phyloP scores from a whole-genome alignment of 805 yeast species.

The Nakazawaea molendinolei region DNA sequence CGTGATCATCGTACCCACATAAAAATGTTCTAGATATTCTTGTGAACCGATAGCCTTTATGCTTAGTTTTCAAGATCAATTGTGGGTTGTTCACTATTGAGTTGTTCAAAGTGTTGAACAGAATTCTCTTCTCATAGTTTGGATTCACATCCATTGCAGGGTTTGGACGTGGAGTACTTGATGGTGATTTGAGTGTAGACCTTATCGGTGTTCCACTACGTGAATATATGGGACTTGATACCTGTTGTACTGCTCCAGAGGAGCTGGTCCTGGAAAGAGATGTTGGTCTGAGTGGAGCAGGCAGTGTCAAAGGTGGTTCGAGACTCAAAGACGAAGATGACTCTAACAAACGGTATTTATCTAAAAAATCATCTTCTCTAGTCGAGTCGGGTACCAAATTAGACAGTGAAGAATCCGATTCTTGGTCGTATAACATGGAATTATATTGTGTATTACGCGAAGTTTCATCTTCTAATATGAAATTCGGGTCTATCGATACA shows the following conservation, averaged over 20 bases:
- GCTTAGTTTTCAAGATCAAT: slow-evolving; percentile 32
- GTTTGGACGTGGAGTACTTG: neutral
- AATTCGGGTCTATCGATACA: slow-evolving; percentile 7
- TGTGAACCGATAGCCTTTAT: slow-evolving; percentile 26
- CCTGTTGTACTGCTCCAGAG: too few relatives aligned
- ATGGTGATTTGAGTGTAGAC: slow-evolving; percentile 6
- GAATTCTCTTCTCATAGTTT: slow-evolving; percentile 24
- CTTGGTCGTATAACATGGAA: slow-evolving; percentile 9
- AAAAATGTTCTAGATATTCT: slow-evolving; percentile 35
- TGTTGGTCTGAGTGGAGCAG: too few relatives aligned
- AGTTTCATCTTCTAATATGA: slow-evolving; percentile 12
- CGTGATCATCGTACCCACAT: slow-evolving; percentile 36
- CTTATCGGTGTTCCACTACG: slow-evolving; percentile 4
- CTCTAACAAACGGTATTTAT: slow-evolving; percentile 6
- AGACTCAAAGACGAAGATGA: slow-evolving; percentile 4
- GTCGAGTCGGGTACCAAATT: neutral
- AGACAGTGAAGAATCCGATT: neutral
- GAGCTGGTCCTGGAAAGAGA: too few relatives aligned
- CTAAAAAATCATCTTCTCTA: neutral
- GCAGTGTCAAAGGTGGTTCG: too few relatives aligned
- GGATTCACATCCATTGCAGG: neutral
- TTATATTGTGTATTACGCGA: slow-evolving; percentile 9
- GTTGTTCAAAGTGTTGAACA: slow-evolving; percentile 36
- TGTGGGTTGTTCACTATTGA: slow-evolving; percentile 26
- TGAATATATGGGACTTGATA: too few relatives aligned